Percentiles rank a stretch among this genome's conserved stretches.
Conservation (phyloP, 2,329 filamentous ascomycete genomes). For the Ceratocystis alfenasii region DNA sequence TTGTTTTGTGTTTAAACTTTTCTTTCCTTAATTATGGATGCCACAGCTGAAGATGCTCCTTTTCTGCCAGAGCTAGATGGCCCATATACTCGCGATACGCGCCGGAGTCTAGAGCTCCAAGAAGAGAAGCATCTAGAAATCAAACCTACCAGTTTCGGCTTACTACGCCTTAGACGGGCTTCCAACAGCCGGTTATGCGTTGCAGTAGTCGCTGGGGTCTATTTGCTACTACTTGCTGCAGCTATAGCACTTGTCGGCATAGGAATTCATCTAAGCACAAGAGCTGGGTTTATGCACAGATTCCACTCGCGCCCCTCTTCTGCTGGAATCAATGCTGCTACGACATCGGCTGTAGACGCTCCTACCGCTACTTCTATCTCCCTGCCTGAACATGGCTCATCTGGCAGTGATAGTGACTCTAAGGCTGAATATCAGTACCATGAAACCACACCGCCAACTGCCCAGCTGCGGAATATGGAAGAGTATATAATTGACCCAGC, state of each 20-base stretch:
- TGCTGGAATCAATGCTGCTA: neutral
- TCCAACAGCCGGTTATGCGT: neutral
- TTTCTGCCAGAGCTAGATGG: neutral
- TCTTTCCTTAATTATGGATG: neutral
- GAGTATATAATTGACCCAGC: constrained; percentile 46
- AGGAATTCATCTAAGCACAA: neutral
- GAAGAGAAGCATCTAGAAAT: neutral
- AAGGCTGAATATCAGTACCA: neutral
- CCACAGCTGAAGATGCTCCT: neutral
- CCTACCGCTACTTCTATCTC: neutral
- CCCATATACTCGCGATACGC: neutral
- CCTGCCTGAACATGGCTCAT: neutral
- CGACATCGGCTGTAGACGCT: neutral
- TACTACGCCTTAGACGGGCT: neutral
- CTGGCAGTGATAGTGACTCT: neutral
- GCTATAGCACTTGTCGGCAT: neutral
- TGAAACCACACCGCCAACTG: constrained; percentile 1
- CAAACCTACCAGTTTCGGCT: neutral
- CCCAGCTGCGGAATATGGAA: constrained; percentile 29
- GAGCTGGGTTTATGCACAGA: neutral
- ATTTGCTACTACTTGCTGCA: neutral
- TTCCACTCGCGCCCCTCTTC: neutral
- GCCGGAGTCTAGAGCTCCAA: neutral
- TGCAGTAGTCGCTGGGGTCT: neutral
- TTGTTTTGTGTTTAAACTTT: neutral